Base-by-base conservation (phyloP, 176 grass and related monocot genomes). In the Hyparrhenia diplandra region DNA sequence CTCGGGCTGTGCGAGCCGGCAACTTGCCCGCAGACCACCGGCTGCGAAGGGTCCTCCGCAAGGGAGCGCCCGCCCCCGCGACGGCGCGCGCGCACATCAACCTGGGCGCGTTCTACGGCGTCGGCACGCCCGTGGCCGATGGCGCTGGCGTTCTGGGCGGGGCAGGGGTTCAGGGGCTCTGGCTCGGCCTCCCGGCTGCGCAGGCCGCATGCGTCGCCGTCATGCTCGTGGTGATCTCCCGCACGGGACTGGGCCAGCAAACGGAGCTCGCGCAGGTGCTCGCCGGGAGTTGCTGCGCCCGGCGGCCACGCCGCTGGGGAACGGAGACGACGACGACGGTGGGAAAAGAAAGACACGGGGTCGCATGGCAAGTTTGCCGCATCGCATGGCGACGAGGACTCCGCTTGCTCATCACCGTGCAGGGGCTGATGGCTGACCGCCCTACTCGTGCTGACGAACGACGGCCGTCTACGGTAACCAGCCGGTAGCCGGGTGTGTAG, bases 11-110 rank as follows among this genome's bases (percentile, higher is more conserved):
- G 96, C 78, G 96, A 99, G 88, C 74, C 59, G 93, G 96, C 11
- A 99, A 99, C 55, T n/a, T 99, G 96, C 54, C 96, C 96, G 61
- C 96, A 99, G 89, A 99, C 96, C 34, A 91, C 96, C 7, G 89
- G 96, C 8, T 99, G 96, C 80, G 96, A n/a, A n/a, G 96, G 13
- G 96, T 99, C 43, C 85, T 99, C 67, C 81, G 96, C 2, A n/a
- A n/a, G 96, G 96, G 0, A 90, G 96, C 60, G 96, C 96, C 17
- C 71, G 89, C 25, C 96, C 93, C 1, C 91, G 88, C 78, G 78
- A 89, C 30, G 96, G 89, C 13, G 96, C 96, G 89, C 13, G 96
- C 96, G 6, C 82, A 82, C 62, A 72, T 99, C 71, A 99, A 99
- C 76, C 88, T 99, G 5, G 77, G 82, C 17, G 94, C 96, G 13